Percentiles rank a stretch among this genome's conserved stretches.
phyloP scores from a whole-genome alignment of 73 alveolate genomes.

The Symbiodinium natans region DNA sequence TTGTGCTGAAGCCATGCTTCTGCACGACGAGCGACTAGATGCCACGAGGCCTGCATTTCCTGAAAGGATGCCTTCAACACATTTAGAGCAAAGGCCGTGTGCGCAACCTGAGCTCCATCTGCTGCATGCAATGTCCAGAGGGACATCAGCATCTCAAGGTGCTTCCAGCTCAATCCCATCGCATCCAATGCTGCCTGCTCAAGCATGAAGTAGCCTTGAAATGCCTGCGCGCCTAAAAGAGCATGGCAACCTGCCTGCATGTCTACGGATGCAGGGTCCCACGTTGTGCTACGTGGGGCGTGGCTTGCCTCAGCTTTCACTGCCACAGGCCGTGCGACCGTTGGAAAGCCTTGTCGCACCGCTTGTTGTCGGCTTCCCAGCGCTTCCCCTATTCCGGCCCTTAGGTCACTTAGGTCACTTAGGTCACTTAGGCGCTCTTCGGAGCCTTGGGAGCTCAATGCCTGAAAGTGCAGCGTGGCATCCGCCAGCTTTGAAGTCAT shows the following conservation, averaged over 20 bases:
- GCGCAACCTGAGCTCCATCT: not conserved
- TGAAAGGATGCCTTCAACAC: not conserved
- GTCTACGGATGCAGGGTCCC: not conserved
- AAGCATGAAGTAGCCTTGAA: not conserved
- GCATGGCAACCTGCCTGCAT: not conserved
- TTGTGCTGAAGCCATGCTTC: not conserved
- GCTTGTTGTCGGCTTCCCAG: not conserved
- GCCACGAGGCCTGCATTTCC: not conserved
- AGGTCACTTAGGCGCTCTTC: too few relatives aligned
- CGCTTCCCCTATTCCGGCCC: not conserved
- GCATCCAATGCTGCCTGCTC: not conserved
- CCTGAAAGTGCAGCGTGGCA: not conserved
- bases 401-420: not conserved
- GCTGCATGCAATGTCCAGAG: not conserved
- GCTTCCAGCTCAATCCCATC: not conserved
- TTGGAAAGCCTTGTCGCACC: not conserved
- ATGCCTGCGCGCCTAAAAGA: not conserved
- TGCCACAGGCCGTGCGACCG: not conserved
- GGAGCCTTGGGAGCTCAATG: not conserved
- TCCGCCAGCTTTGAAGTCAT: not conserved
- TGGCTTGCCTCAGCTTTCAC: not conserved
- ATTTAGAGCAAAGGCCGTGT: not conserved
- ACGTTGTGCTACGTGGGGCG: not conserved
- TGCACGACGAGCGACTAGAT: not conserved
- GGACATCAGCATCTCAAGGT: not conserved